Base-by-base conservation (phyloP, 129 eudicot genomes). In the Pittosporum tobira region DNA sequence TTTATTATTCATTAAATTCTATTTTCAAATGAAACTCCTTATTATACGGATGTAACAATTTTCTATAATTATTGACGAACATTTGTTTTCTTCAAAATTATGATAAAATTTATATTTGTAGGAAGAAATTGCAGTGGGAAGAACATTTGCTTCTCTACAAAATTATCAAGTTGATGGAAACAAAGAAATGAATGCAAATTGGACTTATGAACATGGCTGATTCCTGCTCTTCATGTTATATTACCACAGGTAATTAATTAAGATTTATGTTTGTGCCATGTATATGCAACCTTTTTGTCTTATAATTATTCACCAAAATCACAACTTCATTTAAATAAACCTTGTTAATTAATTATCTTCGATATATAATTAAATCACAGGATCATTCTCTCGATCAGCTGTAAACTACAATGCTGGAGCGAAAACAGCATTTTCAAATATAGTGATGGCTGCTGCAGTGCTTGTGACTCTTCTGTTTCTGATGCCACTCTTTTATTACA, bases 101-200 rank as follows among this genome's bases (percentile, higher is more conserved):
- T 13, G 47, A 42, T 4, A 42, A 4, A 12, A 13, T 62, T 29
- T 46, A 14, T 30, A 22, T 11, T 40, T 73, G 60, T 54, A 81
- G 99, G 99, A 93, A 84, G 99, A 96, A 38, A 93, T 93, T 48
- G 96, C 96, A 16, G 99, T 93, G 13, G 99, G 99, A 65, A 79
- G 99, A 51, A 87, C 99, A 57, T 93, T 93, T 74, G 96, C 96
- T 36, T 25, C 91, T 25, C 55, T 93, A 53, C 70, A 81, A 44
- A 87, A 87, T 67, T 93, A 93, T 75, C 99, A 93, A 77, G 90
- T 93, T 46, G 99, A 93, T 62, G 99, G 96, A 2, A 93, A 93
- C 80, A 87, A 93, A 67, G 99, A 93, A 75, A 93, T 93, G 99
- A 62, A 83, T 72, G 96, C 99, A 5, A n/a, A 83, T 87, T 63